A percentile compares a stretch with the other conserved stretches of the same genome.
phyloP scores from a whole-genome alignment of 768 basidiomycete species.

The Podaxis pistillaris region DNA sequence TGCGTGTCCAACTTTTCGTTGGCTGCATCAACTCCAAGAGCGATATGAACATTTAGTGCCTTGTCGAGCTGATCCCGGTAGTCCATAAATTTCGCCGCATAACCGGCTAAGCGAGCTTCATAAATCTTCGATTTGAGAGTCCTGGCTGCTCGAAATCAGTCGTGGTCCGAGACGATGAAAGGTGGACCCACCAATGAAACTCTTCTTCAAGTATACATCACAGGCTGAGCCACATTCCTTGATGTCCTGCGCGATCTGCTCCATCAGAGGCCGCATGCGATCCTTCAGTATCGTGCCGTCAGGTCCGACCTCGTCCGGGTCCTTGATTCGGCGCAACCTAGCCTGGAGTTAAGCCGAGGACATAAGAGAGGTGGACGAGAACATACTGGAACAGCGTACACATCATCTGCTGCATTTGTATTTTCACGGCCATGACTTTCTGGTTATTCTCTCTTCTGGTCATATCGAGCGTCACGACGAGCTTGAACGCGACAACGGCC shows the following conservation, averaged over 20 bases:
- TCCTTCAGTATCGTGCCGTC: conserved; percentile 31
- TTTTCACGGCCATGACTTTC: conserved; percentile 42
- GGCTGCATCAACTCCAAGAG: conserved; percentile 32
- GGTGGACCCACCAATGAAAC: conserved; percentile 32
- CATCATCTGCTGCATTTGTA: conserved; percentile 54
- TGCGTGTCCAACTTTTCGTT: conserved; percentile 30
- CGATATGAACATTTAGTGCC: conserved; percentile 36
- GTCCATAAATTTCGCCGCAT: conserved; percentile 30
- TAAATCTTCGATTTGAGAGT: conserved; percentile 35
- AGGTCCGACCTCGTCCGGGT: conserved; percentile 23
- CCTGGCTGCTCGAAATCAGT: conserved; percentile 26
- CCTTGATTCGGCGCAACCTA: conserved; percentile 29
- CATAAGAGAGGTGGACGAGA: neutral
- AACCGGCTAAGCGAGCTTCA: conserved; percentile 36
- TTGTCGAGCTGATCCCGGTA: conserved; percentile 34
- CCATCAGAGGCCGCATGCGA: conserved; percentile 28
- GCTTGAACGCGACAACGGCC: conserved; percentile 48
- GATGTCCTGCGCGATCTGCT: conserved; percentile 37
- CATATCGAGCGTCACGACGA: conserved; percentile 46
- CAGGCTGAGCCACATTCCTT: conserved; percentile 42
- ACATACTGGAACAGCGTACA: conserved; percentile 42
- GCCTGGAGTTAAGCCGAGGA: neutral
- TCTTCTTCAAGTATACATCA: conserved; percentile 45
- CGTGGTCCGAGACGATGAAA: neutral
- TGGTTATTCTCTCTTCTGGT: conserved; percentile 51